Conservation (phyloP, 257 asterid genomes). For the Nemophila menziesii region DNA sequence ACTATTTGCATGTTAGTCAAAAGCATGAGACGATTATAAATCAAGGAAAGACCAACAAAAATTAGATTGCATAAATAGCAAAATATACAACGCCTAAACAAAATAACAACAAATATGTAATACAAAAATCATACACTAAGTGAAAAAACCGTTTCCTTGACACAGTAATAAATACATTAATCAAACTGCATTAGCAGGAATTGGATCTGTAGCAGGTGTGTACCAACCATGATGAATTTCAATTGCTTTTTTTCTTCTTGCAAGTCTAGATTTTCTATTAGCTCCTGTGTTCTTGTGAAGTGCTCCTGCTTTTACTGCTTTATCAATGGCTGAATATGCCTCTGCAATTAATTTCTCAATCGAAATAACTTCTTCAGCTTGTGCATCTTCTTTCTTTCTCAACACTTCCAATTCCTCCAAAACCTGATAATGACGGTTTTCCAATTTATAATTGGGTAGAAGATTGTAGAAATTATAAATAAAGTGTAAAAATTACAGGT, state of each 20-base stretch:
- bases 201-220: constrained; percentile 35
- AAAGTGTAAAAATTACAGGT: neutral
- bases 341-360: constrained; percentile 77
- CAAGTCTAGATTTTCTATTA: constrained; percentile 89
- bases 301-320: constrained; percentile 66
- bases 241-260: constrained; percentile 73
- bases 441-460: too few relatives aligned
- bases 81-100: too few relatives aligned
- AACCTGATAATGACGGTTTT: too few relatives aligned
- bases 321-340: constrained; percentile 83
- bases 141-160: neutral
- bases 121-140: neutral
- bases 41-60: too few relatives aligned
- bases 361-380: constrained; percentile 54
- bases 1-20: too few relatives aligned
- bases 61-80: too few relatives aligned
- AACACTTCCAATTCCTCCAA: constrained; percentile 61
- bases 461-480: too few relatives aligned
- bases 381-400: constrained; percentile 57
- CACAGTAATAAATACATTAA: constrained; percentile 3
- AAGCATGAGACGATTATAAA: too few relatives aligned
- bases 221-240: constrained; percentile 91
- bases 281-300: constrained; percentile 93
- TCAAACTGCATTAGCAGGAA: constrained; percentile 24
- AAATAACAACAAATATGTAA: neutral